phyloP scores from a whole-genome alignment of 2,329 filamentous ascomycete species.

The Lomentospora prolificans region DNA sequence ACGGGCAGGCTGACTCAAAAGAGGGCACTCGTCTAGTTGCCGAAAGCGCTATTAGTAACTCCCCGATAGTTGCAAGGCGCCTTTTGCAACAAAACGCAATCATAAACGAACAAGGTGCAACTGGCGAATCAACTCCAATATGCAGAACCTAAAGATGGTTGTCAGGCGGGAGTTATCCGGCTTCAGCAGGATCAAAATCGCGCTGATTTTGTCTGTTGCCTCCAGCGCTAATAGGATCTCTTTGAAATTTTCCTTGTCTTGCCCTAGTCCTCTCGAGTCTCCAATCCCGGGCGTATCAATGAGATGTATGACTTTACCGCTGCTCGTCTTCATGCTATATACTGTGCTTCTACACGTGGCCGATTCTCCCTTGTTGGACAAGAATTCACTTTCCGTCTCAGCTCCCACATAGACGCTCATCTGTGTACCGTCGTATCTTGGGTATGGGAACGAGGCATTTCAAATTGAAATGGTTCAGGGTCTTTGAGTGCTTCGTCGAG shows the following conservation, averaged over 20 bases:
- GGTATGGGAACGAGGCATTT: neutral
- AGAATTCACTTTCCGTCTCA: neutral
- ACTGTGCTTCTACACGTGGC: neutral
- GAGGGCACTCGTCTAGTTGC: no score
- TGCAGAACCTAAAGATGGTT: neutral
- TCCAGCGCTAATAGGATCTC: neutral
- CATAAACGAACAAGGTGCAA: no score
- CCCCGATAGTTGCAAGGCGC: no score
- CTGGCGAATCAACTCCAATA: neutral
- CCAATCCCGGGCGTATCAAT: neutral
- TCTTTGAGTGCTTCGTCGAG: neutral
- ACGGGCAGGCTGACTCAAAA: no score
- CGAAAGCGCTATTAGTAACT: no score
- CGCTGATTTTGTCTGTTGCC: neutral
- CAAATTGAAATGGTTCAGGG: neutral
- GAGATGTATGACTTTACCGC: neutral
- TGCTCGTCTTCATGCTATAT: neutral
- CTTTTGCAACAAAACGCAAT: no score
- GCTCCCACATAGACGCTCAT: neutral
- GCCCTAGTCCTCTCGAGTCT: neutral
- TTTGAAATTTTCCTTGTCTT: neutral
- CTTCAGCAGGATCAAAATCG: neutral
- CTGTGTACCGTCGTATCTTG: neutral
- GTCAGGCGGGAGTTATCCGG: neutral
- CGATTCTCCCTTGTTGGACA: constrained; percentile 24